These are phyloP conservation scores for Sporisorium sorghi DNA, from an alignment of 1,284 basidiomycete genomes.

Conservation along the genomic window DNA sequence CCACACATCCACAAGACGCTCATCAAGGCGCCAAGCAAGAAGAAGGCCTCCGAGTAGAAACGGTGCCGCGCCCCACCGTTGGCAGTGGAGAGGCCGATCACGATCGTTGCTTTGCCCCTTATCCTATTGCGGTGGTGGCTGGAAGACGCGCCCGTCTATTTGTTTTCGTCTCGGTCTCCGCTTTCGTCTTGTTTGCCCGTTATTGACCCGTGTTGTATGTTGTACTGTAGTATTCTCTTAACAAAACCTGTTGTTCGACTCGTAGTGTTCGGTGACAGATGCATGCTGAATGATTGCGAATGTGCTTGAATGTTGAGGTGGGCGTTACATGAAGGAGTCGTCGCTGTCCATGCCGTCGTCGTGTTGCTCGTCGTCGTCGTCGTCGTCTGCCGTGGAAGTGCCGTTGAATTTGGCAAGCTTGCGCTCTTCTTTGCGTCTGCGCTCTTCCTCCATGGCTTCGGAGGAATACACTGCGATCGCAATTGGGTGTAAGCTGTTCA, in stretches of 20 bases:
- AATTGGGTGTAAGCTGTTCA: not conserved
- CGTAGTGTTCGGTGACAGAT: not conserved
- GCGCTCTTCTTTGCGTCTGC: conserved; percentile 46
- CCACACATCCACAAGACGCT: conserved; percentile 91
- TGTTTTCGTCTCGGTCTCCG: conserved; percentile 12
- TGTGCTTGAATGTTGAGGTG: not conserved
- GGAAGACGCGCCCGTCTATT: not conserved
- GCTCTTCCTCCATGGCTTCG: conserved; percentile 62
- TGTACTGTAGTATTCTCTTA: conserved; percentile 40
- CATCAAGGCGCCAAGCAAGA: conserved; percentile 58
- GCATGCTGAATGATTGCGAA: not conserved
- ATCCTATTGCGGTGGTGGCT: not conserved
- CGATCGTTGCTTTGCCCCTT: not conserved
- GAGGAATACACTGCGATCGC: conserved; percentile 62
- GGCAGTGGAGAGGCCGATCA: not conserved
- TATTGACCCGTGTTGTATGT: conserved; percentile 35
- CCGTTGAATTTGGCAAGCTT: conserved; percentile 37
- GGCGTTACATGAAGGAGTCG: conserved; percentile 63
- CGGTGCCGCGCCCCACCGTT: not conserved
- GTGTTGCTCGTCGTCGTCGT: conserved; percentile 38
- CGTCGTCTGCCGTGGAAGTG: conserved; percentile 18
- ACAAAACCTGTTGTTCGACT: conserved; percentile 10
- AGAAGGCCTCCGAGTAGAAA: conserved; percentile 41
- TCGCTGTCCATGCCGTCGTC: conserved; percentile 56
- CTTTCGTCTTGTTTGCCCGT: conserved; percentile 24